A percentile compares a stretch with the other conserved stretches of the same genome.
Conservation (phyloP, 345 rosid genomes). For the Populus alba region DNA sequence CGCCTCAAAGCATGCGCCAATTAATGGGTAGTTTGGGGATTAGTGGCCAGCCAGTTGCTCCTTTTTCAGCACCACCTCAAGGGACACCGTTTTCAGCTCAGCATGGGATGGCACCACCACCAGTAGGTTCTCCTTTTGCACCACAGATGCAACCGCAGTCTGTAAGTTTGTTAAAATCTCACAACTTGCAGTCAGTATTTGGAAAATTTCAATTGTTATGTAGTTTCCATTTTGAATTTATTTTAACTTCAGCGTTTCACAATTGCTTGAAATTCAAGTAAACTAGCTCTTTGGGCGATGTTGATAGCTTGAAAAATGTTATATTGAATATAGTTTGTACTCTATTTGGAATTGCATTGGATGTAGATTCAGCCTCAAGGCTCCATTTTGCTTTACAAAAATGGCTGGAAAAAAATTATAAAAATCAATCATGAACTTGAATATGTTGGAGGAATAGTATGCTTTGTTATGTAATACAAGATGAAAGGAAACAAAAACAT, state of each 20-base stretch:
- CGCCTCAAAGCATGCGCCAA: conserved; percentile 48
- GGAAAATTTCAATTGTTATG: not conserved
- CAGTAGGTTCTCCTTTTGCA: conserved; percentile 59
- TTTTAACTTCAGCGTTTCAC: not conserved
- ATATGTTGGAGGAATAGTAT: not conserved
- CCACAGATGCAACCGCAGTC: conserved; percentile 52
- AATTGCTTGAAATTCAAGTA: not conserved
- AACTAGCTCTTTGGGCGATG: not conserved
- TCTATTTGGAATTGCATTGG: not conserved
- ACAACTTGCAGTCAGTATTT: not conserved
- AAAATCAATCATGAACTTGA: not conserved
- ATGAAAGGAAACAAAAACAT: not conserved
- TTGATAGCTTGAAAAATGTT: not conserved
- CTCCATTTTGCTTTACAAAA: not conserved
- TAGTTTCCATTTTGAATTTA: not conserved
- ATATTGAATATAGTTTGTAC: not conserved
- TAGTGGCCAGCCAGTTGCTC: conserved; percentile 38
- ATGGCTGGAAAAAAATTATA: not conserved
- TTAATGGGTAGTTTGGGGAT: conserved; percentile 38
- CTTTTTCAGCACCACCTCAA: conserved; percentile 46
- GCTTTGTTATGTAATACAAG: not conserved
- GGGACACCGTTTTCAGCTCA: conserved; percentile 43
- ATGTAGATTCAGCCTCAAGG: not conserved
- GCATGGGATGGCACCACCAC: conserved; percentile 45
- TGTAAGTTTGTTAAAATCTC: conserved; percentile 26